phyloP scores from a whole-genome alignment of 306 rosid species.

The Dicorynia guianensis region DNA sequence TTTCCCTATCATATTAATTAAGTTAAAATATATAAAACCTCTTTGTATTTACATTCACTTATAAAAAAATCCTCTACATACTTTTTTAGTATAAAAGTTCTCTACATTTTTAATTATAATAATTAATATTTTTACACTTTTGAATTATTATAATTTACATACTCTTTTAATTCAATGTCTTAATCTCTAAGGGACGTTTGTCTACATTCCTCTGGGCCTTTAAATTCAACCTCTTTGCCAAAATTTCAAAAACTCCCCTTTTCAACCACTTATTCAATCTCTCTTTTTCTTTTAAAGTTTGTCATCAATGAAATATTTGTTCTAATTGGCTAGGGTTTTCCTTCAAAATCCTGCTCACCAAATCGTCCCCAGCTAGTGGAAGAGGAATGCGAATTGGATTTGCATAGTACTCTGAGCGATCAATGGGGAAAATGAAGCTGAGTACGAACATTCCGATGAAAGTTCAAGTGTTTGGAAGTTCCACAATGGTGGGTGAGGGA shows the following conservation, averaged over 20 bases:
- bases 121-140: no score
- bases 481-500: conserved; percentile 46
- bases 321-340: conserved; percentile 95
- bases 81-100: no score
- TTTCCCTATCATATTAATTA: no score
- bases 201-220: conserved; percentile 44
- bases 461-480: conserved; percentile 43
- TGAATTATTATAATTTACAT: no score
- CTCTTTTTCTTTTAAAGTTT: conserved; percentile 75
- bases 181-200: no score
- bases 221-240: conserved; percentile 59
- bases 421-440: conserved; percentile 43
- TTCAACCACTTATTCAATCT: conserved; percentile 49
- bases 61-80: no score
- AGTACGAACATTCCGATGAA: conserved; percentile 40
- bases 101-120: no score
- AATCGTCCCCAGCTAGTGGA: conserved; percentile 63
- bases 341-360: conserved; percentile 78
- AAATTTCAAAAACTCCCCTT: conserved; percentile 47
- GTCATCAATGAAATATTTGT: conserved; percentile 73
- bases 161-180: no score
- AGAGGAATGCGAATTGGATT: conserved; percentile 48
- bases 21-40: no score
- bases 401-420: conserved; percentile 56
- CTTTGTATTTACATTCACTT: no score